Base-by-base conservation (phyloP, 148 eudicot species). In the Cornus kousa region DNA sequence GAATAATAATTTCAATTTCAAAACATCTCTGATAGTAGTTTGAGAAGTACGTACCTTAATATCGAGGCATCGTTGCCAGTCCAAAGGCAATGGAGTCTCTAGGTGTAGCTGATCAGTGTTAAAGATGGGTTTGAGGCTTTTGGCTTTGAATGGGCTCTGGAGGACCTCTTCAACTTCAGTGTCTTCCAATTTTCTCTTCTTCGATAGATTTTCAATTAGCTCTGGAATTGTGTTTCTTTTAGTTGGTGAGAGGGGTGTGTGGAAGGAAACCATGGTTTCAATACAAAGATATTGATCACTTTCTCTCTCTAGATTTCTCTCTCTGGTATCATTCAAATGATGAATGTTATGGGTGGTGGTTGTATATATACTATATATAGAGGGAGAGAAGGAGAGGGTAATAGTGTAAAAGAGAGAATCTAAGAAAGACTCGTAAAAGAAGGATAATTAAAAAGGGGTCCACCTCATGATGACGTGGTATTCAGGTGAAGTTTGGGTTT, bases 51-150 rank as follows among this genome's bases (percentile, higher is more conserved):
- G 1, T 88, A 93, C 98, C 98, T 94, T 85, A 71, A 94, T 92
- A 79, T 94, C 93, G 32, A 94, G 97, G 75, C 94, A 94, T 19
- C 93, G 84, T 82, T 92, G 98, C 98, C 97, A 94, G 81, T 89
- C 97, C 7, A 84, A 87, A 8, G 97, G 93, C 67, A 92, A 74
- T 8, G 90, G 95, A 35, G 91, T 87, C 77, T 90, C 87, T 46
- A 83, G 90, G 33, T 84, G 87, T 5, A 87, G 88, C 48, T 39
- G 43, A 6, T 88, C 85, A 17, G 84, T 72, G 20, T 83, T 86
- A 43, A 83, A 80, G 7, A 88, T 70, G 9, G 84, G 73, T 55
- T 82, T 87, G 35, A 80, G n/a, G 70, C 23, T 71, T 81, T 79
- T 67, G 81, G 83, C 67, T 73, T 73, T 73, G 5, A 48, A 8